Evolutionary conservation across 2,329 filamentous ascomycete species (phyloP).

Genomic region (Juglanconis juglandina): DNA sequence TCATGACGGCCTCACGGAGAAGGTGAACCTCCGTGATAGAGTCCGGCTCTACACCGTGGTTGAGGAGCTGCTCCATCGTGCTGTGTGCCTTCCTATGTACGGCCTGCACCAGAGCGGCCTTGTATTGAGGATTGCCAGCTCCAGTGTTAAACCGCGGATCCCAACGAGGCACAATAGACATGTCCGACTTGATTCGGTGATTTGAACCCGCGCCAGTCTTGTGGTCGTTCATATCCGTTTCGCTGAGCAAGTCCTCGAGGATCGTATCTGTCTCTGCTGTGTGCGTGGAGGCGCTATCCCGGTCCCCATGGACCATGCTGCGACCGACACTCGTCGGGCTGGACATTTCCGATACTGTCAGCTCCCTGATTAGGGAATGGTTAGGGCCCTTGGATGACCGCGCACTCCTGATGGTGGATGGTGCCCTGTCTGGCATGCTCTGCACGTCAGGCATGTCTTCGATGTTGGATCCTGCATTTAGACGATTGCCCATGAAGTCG

Average conservation of each 20-base stretch:
- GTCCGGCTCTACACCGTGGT: constrained; percentile 53
- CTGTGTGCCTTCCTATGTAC: constrained; percentile 56
- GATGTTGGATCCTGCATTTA: not conserved
- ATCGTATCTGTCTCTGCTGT: constrained; percentile 33
- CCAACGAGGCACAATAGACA: constrained; percentile 49
- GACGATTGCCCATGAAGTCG: constrained; percentile 16
- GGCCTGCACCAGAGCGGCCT: constrained; percentile 48
- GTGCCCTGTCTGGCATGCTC: constrained; percentile 1
- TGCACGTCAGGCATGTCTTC: not conserved
- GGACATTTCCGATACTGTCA: constrained; percentile 15
- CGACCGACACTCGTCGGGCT: constrained; percentile 11
- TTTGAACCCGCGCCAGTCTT: constrained; percentile 1
- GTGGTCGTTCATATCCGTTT: constrained; percentile 35
- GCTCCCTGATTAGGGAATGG: constrained; percentile 10
- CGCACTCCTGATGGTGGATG: constrained; percentile 26
- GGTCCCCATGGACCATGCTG: constrained; percentile 24
- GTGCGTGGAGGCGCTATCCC: constrained; percentile 26
- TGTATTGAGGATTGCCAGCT: constrained; percentile 41
- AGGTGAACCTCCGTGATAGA: constrained; percentile 43
- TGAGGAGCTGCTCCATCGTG: constrained; percentile 54
- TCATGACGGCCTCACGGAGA: constrained; percentile 50
- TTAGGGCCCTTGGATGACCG: constrained; percentile 16
- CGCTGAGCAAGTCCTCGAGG: constrained; percentile 31
- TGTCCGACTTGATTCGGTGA: constrained; percentile 44
- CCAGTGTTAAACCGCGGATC: constrained; percentile 43